Conservation (phyloP, 2,329 filamentous ascomycete species). For the Tolypocladium nubicola region DNA sequence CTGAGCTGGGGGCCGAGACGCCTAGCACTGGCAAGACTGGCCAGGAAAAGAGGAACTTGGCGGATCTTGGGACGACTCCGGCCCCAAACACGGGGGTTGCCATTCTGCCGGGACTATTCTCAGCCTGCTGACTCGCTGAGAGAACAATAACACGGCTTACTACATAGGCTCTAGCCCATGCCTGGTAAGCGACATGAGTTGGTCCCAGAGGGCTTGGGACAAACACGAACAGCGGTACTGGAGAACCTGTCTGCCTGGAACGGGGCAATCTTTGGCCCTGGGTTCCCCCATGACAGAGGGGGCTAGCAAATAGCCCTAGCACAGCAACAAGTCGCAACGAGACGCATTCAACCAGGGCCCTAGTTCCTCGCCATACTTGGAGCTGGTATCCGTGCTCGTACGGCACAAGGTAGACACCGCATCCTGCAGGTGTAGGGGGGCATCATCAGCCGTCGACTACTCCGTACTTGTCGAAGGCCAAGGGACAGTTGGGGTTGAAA, state of each 20-base stretch:
- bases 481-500: slow-evolving; percentile 1
- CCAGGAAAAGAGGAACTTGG: not conserved
- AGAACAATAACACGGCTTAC: not conserved
- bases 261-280: not conserved
- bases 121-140: not conserved
- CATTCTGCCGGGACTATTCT: slow-evolving; percentile 3
- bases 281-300: not conserved
- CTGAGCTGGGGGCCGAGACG: not conserved
- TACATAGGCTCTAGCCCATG: not conserved
- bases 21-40: not conserved
- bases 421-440: not conserved
- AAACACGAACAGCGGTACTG: not conserved
- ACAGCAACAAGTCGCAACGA: not conserved
- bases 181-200: not conserved
- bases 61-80: not conserved
- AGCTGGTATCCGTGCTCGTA: not conserved
- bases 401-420: not conserved
- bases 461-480: not conserved
- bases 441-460: not conserved
- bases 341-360: not conserved
- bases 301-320: not conserved
- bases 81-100: slow-evolving; percentile 3
- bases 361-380: not conserved
- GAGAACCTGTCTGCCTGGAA: not conserved
- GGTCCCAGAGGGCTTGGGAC: not conserved